A percentile compares a stretch with the other conserved stretches of the same genome.
These are phyloP conservation scores for Boletales sp. DNA, from an alignment of 768 basidiomycete genomes.

Conservation along the genomic window DNA sequence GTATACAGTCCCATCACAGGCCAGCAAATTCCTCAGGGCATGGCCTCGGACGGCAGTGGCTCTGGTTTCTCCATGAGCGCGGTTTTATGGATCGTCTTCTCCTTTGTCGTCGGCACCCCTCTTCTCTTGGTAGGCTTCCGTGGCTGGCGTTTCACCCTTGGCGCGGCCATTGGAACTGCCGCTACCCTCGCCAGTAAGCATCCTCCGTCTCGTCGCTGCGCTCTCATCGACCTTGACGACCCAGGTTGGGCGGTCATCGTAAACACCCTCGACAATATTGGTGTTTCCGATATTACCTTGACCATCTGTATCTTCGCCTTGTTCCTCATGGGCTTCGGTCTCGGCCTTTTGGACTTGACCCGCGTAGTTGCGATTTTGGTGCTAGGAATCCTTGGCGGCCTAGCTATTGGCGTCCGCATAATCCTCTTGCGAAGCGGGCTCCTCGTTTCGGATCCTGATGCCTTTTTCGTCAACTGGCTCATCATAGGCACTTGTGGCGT, in stretches of 20 bases:
- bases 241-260: conserved; percentile 63
- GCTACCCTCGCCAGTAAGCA: conserved; percentile 42
- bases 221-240: not conserved
- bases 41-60: conserved; percentile 59
- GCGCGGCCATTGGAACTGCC: conserved; percentile 51
- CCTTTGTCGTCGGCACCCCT: conserved; percentile 48
- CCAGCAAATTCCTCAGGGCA: conserved; percentile 47
- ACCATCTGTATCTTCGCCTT: conserved; percentile 46
- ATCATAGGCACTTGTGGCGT: conserved; percentile 45
- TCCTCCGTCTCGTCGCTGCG: not conserved
- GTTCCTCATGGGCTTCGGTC: conserved; percentile 47
- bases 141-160: conserved; percentile 54
- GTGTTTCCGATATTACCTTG: conserved; percentile 51
- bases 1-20: conserved; percentile 45
- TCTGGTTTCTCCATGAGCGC: conserved; percentile 45
- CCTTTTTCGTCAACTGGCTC: conserved; percentile 50
- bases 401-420: conserved; percentile 55
- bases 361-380: conserved; percentile 44
- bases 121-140: conserved; percentile 56
- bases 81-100: conserved; percentile 56
- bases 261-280: conserved; percentile 47
- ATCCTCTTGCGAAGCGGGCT: conserved; percentile 48
- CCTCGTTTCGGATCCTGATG: conserved; percentile 35
- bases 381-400: conserved; percentile 51
- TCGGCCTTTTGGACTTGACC: conserved; percentile 53